Evolutionary conservation across 2,329 filamentous ascomycete genomes (phyloP).

Genomic region (Talaromyces albobiverticillius): DNA sequence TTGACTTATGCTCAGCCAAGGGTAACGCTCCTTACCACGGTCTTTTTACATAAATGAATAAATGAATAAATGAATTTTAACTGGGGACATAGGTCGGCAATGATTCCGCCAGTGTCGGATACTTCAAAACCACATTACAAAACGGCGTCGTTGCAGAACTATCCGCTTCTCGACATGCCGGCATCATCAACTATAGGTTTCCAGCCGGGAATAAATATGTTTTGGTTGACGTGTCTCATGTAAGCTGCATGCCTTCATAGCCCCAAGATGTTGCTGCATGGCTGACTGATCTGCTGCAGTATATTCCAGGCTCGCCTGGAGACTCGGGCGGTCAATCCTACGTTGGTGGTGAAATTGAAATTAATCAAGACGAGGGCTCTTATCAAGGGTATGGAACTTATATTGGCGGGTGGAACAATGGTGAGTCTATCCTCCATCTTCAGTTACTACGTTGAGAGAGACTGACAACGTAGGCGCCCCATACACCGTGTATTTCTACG

Average conservation of each 20-base stretch:
- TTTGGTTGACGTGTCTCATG: constrained; percentile 57
- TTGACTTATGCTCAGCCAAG: constrained; percentile 53
- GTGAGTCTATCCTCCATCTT: constrained; percentile 20
- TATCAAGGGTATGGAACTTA: constrained; percentile 51
- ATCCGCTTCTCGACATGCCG: constrained; percentile 62
- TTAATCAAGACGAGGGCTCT: constrained; percentile 35
- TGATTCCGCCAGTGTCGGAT: constrained; percentile 60
- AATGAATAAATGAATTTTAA: background rate
- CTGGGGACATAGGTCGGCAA: constrained; percentile 32
- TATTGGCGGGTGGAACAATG: constrained; percentile 45
- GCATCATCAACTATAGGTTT: constrained; percentile 64
- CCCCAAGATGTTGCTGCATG: background rate
- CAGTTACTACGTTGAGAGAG: background rate
- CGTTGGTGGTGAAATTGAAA: constrained; percentile 39
- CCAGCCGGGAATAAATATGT: constrained; percentile 56
- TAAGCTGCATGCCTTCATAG: constrained; percentile 16
- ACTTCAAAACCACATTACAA: constrained; percentile 60
- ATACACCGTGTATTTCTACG: constrained; percentile 46
- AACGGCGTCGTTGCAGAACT: constrained; percentile 61
- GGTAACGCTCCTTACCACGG: constrained; percentile 44
- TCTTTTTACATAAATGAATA: no score
- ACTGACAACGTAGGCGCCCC: constrained; percentile 27
- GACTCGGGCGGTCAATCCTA: constrained; percentile 41
- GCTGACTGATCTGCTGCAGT: constrained; percentile 32
- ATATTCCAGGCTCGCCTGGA: constrained; percentile 44